These are phyloP conservation scores for Fistulina hepatica DNA, from an alignment of 1,284 basidiomycete species.

Conservation along the genomic window DNA sequence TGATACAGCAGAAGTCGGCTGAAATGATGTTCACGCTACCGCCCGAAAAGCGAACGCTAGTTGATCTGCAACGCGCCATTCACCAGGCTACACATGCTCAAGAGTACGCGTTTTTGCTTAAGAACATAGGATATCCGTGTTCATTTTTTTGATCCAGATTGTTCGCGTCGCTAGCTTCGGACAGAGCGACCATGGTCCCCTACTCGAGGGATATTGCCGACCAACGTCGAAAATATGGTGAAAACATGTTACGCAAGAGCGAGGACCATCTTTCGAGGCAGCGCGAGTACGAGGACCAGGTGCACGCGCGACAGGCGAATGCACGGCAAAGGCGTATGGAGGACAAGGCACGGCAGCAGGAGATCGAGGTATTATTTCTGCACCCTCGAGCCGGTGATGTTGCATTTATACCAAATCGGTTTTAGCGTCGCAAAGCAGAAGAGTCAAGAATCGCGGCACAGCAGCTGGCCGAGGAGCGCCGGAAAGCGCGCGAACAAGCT, in stretches of 20 bases:
- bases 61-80: conserved; percentile 69
- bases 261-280: conserved; percentile 73
- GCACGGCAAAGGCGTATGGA: conserved; percentile 60
- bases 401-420: neutral
- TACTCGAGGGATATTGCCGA: conserved; percentile 82
- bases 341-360: conserved; percentile 50
- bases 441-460: conserved; percentile 42
- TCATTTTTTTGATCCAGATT: conserved; percentile 35
- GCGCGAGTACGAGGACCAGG: conserved; percentile 62
- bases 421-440: conserved; percentile 19
- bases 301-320: conserved; percentile 61
- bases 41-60: conserved; percentile 65
- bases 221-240: conserved; percentile 80
- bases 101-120: conserved; percentile 40
- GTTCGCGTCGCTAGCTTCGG: conserved; percentile 72
- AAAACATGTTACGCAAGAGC: conserved; percentile 68
- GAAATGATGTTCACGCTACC: conserved; percentile 74
- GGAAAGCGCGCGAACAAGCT: conserved; percentile 61
- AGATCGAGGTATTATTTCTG: conserved; percentile 39
- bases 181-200: conserved; percentile 60
- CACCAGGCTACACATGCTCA: conserved; percentile 82
- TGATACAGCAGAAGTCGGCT: conserved; percentile 91
- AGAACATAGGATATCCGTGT: neutral
- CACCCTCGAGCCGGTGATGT: neutral
- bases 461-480: conserved; percentile 53